phyloP scores from a whole-genome alignment of 2,329 filamentous ascomycete genomes.

The Decorospora gaudefroyi region DNA sequence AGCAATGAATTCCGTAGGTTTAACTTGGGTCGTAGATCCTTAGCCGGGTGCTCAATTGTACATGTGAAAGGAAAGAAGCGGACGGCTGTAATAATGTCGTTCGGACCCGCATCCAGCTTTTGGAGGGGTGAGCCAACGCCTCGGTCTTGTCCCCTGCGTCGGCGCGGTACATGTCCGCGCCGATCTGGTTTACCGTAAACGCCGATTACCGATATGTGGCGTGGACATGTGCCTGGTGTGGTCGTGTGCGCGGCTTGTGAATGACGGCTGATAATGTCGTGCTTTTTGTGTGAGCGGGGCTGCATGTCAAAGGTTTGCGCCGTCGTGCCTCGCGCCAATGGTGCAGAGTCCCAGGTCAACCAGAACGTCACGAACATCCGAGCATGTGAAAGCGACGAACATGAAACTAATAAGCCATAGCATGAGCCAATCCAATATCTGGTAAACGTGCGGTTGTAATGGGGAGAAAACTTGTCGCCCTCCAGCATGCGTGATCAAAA shows the following conservation, averaged over 20 bases:
- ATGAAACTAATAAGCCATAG: too few species aligned
- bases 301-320: neutral
- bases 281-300: neutral
- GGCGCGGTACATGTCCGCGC: slow-evolving; percentile 3
- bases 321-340: neutral
- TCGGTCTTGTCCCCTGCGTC: slow-evolving; percentile 18
- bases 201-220: slow-evolving; percentile 13
- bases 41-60: neutral
- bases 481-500: neutral
- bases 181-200: slow-evolving; percentile 1
- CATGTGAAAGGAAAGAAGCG: neutral
- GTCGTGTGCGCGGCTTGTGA: neutral
- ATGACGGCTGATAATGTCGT: neutral
- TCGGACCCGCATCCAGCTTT: slow-evolving; percentile 9
- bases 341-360: neutral
- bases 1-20: too few species aligned
- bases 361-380: neutral
- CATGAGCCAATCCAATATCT: neutral
- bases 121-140: slow-evolving; percentile 15
- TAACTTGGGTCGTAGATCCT: too few species aligned
- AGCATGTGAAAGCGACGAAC: rapidly evolving
- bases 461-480: slow-evolving; percentile 1
- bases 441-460: slow-evolving; percentile 19
- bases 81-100: slow-evolving; percentile 1
- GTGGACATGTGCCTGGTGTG: neutral